Percentiles rank a stretch among this genome's conserved stretches.
These are phyloP conservation scores for Didymella sp. DNA, from an alignment of 2,329 filamentous ascomycete species.

Conservation along the genomic window DNA sequence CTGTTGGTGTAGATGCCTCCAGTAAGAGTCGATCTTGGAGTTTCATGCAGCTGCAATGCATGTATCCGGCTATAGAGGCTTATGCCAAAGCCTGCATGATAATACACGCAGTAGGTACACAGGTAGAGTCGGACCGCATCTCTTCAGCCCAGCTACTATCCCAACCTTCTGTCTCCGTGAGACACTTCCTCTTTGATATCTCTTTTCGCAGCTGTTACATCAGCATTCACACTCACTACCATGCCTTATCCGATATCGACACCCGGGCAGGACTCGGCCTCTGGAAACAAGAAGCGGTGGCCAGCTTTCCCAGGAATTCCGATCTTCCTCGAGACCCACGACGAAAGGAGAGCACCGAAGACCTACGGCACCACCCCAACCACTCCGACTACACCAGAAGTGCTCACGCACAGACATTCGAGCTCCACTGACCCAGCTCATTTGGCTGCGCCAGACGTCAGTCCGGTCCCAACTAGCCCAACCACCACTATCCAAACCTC, in stretches of 20 bases:
- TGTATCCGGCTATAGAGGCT: slow-evolving; percentile 17
- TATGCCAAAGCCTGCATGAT: slow-evolving; percentile 24
- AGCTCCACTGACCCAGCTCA: slow-evolving; percentile 7
- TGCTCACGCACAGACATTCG: not conserved
- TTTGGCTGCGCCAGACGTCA: not conserved
- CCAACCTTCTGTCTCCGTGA: slow-evolving; percentile 5
- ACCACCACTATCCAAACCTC: slow-evolving; percentile 33
- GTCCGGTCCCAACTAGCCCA: slow-evolving; percentile 14
- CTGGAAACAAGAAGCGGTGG: slow-evolving; percentile 28
- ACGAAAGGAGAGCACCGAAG: slow-evolving; percentile 21
- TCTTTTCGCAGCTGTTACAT: slow-evolving; percentile 2
- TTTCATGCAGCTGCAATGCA: slow-evolving; percentile 32
- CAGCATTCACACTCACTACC: slow-evolving; percentile 10
- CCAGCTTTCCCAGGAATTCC: slow-evolving; percentile 34
- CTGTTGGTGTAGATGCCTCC: slow-evolving; percentile 33
- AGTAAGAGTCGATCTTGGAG: slow-evolving; percentile 32
- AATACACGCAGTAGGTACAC: slow-evolving; percentile 25
- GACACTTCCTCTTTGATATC: slow-evolving; percentile 3
- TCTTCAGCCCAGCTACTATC: slow-evolving; percentile 12
- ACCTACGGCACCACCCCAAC: slow-evolving; percentile 34
- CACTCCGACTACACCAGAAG: slow-evolving; percentile 31
- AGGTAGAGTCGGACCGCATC: slow-evolving; percentile 19
- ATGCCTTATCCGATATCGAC: slow-evolving; percentile 30
- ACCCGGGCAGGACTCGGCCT: slow-evolving; percentile 5
- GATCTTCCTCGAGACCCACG: slow-evolving; percentile 33